Conservation (phyloP, 2,329 filamentous ascomycete genomes). For the Domatiomyces catenatus region DNA sequence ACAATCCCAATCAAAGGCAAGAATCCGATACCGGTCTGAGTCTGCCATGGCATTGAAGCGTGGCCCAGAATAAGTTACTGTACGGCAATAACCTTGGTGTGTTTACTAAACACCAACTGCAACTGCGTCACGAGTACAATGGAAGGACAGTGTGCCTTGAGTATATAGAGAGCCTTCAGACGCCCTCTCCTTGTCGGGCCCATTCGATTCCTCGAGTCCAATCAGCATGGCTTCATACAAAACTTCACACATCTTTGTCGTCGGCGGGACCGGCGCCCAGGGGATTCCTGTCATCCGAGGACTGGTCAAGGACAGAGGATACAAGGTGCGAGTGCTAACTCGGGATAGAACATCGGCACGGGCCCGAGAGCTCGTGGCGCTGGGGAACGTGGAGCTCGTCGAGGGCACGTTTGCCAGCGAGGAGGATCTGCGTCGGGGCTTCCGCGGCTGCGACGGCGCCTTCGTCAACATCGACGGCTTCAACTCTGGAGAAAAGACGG, state of each 20-base stretch:
- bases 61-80: too few species aligned
- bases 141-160: too few species aligned
- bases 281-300: conserved; percentile 34
- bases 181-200: neutral
- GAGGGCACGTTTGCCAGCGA: conserved; percentile 36
- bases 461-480: conserved; percentile 43
- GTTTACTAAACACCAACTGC: too few species aligned
- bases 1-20: too few species aligned
- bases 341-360: conserved; percentile 29
- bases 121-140: too few species aligned
- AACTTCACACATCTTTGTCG: conserved; percentile 19
- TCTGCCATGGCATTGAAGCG: too few species aligned
- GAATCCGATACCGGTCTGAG: too few species aligned
- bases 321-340: conserved; percentile 34
- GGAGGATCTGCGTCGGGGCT: conserved; percentile 28
- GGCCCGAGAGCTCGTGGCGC: conserved; percentile 28
- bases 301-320: conserved; percentile 23
- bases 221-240: conserved; percentile 8
- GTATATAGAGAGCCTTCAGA: neutral
- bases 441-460: conserved; percentile 33
- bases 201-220: neutral
- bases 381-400: conserved; percentile 34
- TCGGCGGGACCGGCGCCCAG: conserved; percentile 39
- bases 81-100: too few species aligned
- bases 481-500: conserved; percentile 37